Conservation (phyloP, 805 yeast species). For the Candida sanyiensis region DNA sequence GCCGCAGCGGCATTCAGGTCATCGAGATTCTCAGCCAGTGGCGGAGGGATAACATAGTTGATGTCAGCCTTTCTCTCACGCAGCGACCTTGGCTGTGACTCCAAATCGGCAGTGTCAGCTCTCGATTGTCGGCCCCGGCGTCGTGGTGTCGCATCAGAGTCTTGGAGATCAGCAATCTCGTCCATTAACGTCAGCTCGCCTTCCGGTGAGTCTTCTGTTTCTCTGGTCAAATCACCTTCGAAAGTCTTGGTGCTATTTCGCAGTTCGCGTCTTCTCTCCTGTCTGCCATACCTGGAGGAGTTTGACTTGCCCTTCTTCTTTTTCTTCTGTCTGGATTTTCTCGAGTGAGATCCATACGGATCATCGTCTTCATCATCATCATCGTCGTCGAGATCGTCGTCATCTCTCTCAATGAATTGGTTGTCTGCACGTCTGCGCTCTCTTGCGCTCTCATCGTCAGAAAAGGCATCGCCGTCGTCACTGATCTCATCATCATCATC, state of each 20-base stretch:
- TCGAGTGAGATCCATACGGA: conserved; percentile 13
- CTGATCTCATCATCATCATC: conserved; percentile 24
- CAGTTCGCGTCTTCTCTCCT: conserved; percentile 21
- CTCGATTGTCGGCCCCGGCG: conserved; percentile 6
- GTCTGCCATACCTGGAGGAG: conserved; percentile 1
- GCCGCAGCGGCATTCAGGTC: conserved; percentile 18
- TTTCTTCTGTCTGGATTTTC: conserved; percentile 8
- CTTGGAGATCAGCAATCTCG: conserved; percentile 40
- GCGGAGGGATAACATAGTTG: conserved; percentile 81
- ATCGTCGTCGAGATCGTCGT: conserved; percentile 24
- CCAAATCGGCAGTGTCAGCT: conserved; percentile 10
- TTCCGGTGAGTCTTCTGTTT: conserved; percentile 14
- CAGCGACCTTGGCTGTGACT: conserved; percentile 42
- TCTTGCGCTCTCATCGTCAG: conserved; percentile 11
- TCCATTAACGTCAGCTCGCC: conserved; percentile 42
- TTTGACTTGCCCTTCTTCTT: conserved; percentile 2
- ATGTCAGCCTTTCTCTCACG: conserved; percentile 69
- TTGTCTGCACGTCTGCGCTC: conserved; percentile 17
- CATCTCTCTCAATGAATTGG: conserved; percentile 25
- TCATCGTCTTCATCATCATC: conserved; percentile 26
- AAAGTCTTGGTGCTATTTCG: neutral
- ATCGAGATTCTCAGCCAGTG: conserved; percentile 41
- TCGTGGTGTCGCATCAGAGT: conserved; percentile 35
- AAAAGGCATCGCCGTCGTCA: conserved; percentile 10
- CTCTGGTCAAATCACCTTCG: conserved; percentile 2